Base-by-base conservation (phyloP, 2,329 filamentous ascomycete genomes). In the Talaromyces verruculosus region DNA sequence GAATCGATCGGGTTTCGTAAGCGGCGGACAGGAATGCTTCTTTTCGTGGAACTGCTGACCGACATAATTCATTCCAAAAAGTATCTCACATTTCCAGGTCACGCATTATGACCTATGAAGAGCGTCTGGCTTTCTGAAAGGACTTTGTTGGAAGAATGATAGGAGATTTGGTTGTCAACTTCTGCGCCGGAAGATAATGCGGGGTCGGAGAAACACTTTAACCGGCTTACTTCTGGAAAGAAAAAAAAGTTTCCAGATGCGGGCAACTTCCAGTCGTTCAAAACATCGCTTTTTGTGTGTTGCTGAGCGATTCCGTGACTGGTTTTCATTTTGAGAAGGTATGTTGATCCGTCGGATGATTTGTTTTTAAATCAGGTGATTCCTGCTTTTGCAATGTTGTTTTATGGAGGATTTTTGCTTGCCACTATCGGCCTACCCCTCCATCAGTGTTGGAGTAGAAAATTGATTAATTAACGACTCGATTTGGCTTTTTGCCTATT, bases 191-290 rank as follows among this genome's bases (percentile, higher is more conserved):
- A 28, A 28, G 45, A 25, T 28, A 58, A 55, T 55, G 67, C 64
- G 67, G 67, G 67, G 66, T 65, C 64, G 67, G 66, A 68, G 63
- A 67, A 67, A 68, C 63, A 61, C 65, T 51, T 55, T 63, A 33
- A 53, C 67, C 63, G 66, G 62, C 59, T 43, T 47, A 25, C 43
- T 37, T 37, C 17, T 30, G 47, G n/a, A 58, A 47, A 39, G 35
- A 60, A 65, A 63, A 67, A 65, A 67, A 68, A 65, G 65, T 62
- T 67, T 65, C 67, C 65, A 64, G 64, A 63, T 61, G 67, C 58
- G 65, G 63, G 64, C 58, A 65, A 47, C 35, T 43, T n/a, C 11
- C 22, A 43, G 11, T 37, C 35, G n/a, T 41, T 41, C 61, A 41
- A 55, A 57, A 57, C 33, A 25, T 30, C 61, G 47, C n/a, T 63